Evolutionary conservation across 2,329 filamentous ascomycete species (phyloP), one percentile per base, ranked within the genome.

Genomic region (Davidsoniella australis): DNA sequence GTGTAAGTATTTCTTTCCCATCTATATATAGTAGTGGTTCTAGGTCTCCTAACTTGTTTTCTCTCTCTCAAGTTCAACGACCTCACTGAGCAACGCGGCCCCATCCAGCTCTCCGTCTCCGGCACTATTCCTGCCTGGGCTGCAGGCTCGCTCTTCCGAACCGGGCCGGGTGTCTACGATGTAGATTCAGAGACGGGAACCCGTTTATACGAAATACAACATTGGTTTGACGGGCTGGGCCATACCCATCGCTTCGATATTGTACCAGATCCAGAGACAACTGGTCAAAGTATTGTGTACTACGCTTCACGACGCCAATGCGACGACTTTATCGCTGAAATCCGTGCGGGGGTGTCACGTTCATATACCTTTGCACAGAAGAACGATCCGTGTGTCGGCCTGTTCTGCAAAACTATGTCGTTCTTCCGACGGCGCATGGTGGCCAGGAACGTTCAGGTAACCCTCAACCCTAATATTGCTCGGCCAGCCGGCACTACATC

Each of bases 221-320:
- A 91, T 61, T 91, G 85, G 85, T 91, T 91, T 56, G 85, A 91
- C 59, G 82, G 82, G 5, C 77, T 86, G 52, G 73, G 76, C 2
- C 75, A 83, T 49, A 69, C 76, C 1, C 82, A 89, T 63, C 76
- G 75, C 24, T 89, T 89, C 59, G 71, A 85, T 51, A 81, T 89
- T 29, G 57, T 76, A 2, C 57, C 59, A 1, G 57, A 63, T 3
- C 56, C 39, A 4, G 16, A 45, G 14, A 7, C 51, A 38, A 1
- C 49, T 47, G 23, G 26, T 12, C 29, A 52, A 40, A 59, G 18
- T 33, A 41, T 46, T 2, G 80, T 88, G 2, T 66, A 71, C 20
- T 89, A 89, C 60, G 80, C 80, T 5, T 91, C 84, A 1, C 71
- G 81, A 9, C 71, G 76, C 18, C 80, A 82, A 47, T 75, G 75